Percentiles rank a stretch among this genome's conserved stretches.
phyloP scores from a whole-genome alignment of 139 green algal species.

The Tetradesmus obliquus region DNA sequence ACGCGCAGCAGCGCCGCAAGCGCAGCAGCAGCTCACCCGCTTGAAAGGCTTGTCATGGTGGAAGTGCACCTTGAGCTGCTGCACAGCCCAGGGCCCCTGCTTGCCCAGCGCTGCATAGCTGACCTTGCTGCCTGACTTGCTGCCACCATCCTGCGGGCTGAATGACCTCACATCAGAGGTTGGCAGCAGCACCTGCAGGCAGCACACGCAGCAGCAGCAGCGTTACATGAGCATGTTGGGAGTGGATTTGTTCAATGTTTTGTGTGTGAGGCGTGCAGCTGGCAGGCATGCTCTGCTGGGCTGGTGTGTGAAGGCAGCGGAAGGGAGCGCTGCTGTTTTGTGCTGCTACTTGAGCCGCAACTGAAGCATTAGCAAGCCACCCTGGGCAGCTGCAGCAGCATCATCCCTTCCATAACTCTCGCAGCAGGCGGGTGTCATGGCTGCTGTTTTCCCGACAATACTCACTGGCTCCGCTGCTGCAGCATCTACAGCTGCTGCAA shows the following conservation, averaged over 20 bases:
- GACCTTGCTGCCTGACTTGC: slow-evolving; percentile 65
- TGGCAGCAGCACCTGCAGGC: slow-evolving; percentile 58
- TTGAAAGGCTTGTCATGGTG: slow-evolving; percentile 85
- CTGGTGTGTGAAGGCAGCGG: too few relatives aligned
- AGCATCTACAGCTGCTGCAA: background rate
- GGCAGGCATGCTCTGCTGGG: too few relatives aligned
- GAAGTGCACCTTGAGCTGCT: slow-evolving; percentile 80
- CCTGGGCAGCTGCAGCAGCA: too few relatives aligned
- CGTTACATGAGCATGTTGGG: background rate
- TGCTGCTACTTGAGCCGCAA: too few relatives aligned
- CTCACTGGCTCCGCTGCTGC: too few relatives aligned
- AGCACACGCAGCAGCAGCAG: background rate
- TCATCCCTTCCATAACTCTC: too few relatives aligned
- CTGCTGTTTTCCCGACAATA: too few relatives aligned
- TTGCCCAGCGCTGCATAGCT: slow-evolving; percentile 59
- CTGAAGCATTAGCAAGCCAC: too few relatives aligned
- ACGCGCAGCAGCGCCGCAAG: background rate
- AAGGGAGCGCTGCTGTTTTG: too few relatives aligned
- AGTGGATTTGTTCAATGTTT: background rate
- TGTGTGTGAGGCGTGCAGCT: background rate
- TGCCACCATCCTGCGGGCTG: slow-evolving; percentile 59
- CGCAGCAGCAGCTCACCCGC: slow-evolving; percentile 50
- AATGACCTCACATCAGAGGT: slow-evolving; percentile 69
- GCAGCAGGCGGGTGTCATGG: too few relatives aligned
- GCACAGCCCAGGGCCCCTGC: slow-evolving; percentile 58